phyloP scores from a whole-genome alignment of 2,329 filamentous ascomycete species.

The Microsporum audouinii region DNA sequence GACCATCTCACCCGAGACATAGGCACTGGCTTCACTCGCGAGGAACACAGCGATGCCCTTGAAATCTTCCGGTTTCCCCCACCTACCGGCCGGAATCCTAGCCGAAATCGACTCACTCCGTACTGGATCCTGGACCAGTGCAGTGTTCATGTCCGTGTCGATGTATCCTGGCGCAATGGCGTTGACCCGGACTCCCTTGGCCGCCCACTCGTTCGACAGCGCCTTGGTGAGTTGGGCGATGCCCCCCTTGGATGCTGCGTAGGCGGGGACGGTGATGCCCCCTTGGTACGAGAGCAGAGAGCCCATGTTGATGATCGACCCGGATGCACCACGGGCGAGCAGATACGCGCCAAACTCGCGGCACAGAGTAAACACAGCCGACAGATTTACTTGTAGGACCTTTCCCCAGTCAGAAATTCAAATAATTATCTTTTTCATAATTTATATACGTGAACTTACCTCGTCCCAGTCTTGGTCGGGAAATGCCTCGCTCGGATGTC shows the following conservation, averaged over 20 bases:
- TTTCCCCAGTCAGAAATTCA: neutral
- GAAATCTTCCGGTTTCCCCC: slow-evolving; percentile 16
- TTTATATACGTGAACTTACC: slow-evolving; percentile 25
- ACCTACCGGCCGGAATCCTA: slow-evolving; percentile 15
- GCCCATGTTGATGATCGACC: slow-evolving; percentile 70
- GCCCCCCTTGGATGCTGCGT: slow-evolving; percentile 75
- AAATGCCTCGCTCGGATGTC: slow-evolving; percentile 64
- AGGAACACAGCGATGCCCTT: slow-evolving; percentile 16
- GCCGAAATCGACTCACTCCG: slow-evolving; percentile 56
- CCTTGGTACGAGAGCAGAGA: slow-evolving; percentile 75
- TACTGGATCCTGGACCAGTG: slow-evolving; percentile 60
- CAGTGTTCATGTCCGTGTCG: slow-evolving; percentile 87
- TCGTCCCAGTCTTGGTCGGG: slow-evolving; percentile 66
- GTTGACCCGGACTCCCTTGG: slow-evolving; percentile 71
- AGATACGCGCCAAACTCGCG: slow-evolving; percentile 71
- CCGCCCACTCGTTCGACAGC: slow-evolving; percentile 74
- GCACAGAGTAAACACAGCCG: slow-evolving; percentile 64
- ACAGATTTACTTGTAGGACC: slow-evolving; percentile 79
- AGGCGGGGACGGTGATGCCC: slow-evolving; percentile 77
- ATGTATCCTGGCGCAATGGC: slow-evolving; percentile 85
- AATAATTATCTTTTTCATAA: neutral
- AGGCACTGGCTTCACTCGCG: slow-evolving; percentile 16
- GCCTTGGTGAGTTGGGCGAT: slow-evolving; percentile 77
- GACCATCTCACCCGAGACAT: slow-evolving; percentile 47
- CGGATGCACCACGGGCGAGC: slow-evolving; percentile 48